Base-by-base conservation (phyloP, 2,329 filamentous ascomycete genomes). In the Talaromyces funiculosus region DNA sequence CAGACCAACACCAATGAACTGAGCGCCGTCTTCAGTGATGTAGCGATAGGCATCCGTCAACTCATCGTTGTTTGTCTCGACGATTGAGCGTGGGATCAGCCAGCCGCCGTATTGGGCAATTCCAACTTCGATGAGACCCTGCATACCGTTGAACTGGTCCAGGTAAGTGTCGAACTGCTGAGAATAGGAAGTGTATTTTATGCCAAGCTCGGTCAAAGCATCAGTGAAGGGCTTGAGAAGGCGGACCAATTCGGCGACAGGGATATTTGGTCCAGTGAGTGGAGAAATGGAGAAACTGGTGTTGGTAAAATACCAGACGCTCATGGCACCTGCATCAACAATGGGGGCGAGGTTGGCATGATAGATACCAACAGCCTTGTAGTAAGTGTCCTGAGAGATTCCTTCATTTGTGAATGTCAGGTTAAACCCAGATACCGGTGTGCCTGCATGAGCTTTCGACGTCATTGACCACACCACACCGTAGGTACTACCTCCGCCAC, bases 401-500 rank as follows among this genome's bases (percentile, higher is more conserved):
- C 42, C 49, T 3, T 47, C 49, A 7, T 31, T 54, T n/a, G 57
- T 43, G 31, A 60, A 55, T 3, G 38, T 54, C 18, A 55, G 9
- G 16, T 54, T 37, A 1, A 38, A 16, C 3, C 31, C 58, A 20
- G 51, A 43, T 18, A 37, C 31, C 5, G 49, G 26, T 4, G 31
- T 38, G 16, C 22, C 18, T 22, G 29, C 18, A 8, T 60, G 31
- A 12, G 51, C 58, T 31, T 60, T 60, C 10, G 22, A 26, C 3
- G 51, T 60, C 51, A 56, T 47, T 1, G 58, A 60, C 26, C 75
- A 71, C 4, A 78, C 77, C n/a, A 80, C 69, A 38, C 77, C 77
- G 63, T 76, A 77, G 61, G 53, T 61, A 65, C 81, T 82, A 1
- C 82, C 84, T 3, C 84, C 84, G 5, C 83, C 83, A 8, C 80